Evolutionary conservation across 768 basidiomycete species (phyloP), one percentile per base, ranked within the genome.

Genomic region (Phaeotremella skinneri): DNA sequence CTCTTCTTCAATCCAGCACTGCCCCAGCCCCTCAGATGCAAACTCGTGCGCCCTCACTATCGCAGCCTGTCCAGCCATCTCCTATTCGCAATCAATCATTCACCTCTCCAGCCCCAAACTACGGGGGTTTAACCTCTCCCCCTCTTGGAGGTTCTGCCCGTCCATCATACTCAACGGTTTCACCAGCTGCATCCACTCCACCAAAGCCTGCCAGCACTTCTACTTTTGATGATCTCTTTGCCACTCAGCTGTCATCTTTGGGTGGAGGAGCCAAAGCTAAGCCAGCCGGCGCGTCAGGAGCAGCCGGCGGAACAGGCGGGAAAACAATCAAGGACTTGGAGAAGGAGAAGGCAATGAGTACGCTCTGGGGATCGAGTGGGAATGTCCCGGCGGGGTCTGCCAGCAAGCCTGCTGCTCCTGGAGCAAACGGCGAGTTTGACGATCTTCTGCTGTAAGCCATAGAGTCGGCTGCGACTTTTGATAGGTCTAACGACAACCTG

Each of bases 311-410:
- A 13, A 52, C 34, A 3, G 55, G 48, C 29, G 80, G 81, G 37
- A 91, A 91, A 81, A 88, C 87, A 43, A 93, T 94, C 70, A 88
- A 88, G 77, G 91, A 91, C 69, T 74, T 96, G 63, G 88, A 90
- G 79, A 86, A 84, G 78, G 91, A 94, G 80, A 91, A 92, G 80
- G 83, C 85, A 2, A 83, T 83, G 72, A 85, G 86, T 21, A 84
- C 84, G 9, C 83, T 96, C 31, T 96, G 92, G 92, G 89, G 87
- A 3, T 58, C 59, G 17, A n/a, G n/a, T n/a, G 30, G 54, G 52
- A 34, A 29, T 41, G 13, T 52, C 52, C 27, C 26, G 49, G 42
- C 59, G 48, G 41, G 30, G 32, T 23, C 53, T 58, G 16, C 56
- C 42, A 21, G 21, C 27, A 20, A 49, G 17, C 16, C 56, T 34